Evolutionary conservation across 371 early-diverging fungal genomes (phyloP).

Genomic region (Basidiobolus meristosporus): DNA sequence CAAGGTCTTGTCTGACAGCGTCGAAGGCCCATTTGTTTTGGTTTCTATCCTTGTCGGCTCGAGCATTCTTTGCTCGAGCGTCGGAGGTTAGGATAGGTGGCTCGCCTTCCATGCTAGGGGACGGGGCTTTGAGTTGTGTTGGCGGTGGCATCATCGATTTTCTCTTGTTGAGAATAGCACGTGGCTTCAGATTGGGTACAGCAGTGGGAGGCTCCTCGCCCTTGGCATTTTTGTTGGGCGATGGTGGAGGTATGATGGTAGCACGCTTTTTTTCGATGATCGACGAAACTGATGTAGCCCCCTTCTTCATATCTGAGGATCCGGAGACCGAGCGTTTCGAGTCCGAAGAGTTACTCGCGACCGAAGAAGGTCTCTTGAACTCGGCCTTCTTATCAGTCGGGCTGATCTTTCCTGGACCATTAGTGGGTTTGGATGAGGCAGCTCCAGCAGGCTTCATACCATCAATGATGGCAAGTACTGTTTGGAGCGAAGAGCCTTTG

Average conservation of each 20-base stretch:
- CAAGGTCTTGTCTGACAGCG: slow-evolving; percentile 42
- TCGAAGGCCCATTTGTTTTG: slow-evolving; percentile 55
- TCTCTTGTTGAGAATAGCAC: background rate
- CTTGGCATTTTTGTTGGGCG: background rate
- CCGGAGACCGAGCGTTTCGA: no score
- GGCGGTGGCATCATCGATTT: background rate
- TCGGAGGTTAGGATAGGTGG: slow-evolving; percentile 45
- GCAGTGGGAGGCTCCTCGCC: background rate
- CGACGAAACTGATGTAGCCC: background rate
- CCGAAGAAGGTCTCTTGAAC: background rate
- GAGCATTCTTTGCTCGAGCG: slow-evolving; percentile 34
- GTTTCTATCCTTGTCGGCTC: slow-evolving; percentile 49
- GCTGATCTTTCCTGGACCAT: background rate
- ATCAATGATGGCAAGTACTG: slow-evolving; percentile 45
- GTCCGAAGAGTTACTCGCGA: background rate
- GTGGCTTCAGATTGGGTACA: background rate
- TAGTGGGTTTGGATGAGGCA: background rate
- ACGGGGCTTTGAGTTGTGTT: background rate
- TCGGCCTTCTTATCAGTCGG: background rate
- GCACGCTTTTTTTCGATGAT: background rate
- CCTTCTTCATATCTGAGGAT: background rate
- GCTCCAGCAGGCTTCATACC: slow-evolving; percentile 12
- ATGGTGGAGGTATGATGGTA: no score
- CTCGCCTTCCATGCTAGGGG: background rate
- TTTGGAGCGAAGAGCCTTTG: slow-evolving; percentile 35